phyloP scores from a whole-genome alignment of 306 rosid genomes.

The Quillaja saponaria region DNA sequence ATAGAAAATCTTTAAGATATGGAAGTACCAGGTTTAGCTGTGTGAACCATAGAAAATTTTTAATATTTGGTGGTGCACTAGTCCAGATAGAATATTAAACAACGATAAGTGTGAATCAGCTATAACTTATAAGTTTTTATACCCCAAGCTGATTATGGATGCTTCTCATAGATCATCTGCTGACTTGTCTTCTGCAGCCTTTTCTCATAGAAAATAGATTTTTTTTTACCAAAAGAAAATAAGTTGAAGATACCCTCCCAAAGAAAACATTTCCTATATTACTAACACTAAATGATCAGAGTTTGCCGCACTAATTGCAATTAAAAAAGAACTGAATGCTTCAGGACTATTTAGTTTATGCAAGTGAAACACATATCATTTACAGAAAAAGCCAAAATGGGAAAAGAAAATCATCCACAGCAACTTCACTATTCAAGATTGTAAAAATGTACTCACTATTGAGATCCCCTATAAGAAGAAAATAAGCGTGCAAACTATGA shows the following conservation, averaged over 20 bases:
- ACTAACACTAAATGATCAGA: too few relatives aligned
- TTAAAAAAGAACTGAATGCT: constrained; percentile 19
- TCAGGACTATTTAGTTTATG: constrained; percentile 5
- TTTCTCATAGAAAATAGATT: neutral
- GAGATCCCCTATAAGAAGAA: constrained; percentile 81
- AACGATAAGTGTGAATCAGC: neutral
- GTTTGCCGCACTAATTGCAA: too few relatives aligned
- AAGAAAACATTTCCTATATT: constrained; percentile 4
- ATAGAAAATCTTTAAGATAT: neutral
- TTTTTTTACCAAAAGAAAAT: constrained; percentile 2
- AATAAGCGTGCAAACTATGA: constrained; percentile 89
- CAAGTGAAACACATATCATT: constrained; percentile 15
- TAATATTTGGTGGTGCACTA: neutral
- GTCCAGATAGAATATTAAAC: neutral
- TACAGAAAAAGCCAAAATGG: constrained; percentile 4
- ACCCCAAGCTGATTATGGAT: neutral
- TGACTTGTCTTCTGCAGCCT: constrained; percentile 2
- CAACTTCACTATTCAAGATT: constrained; percentile 26
- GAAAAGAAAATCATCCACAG: constrained; percentile 10
- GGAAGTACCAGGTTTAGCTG: constrained; percentile 2
- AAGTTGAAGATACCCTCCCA: constrained; percentile 18
- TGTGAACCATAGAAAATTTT: neutral
- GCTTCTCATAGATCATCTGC: constrained; percentile 3
- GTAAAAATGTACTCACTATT: constrained; percentile 60
- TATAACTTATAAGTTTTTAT: constrained; percentile 1